These are phyloP conservation scores for Nemania diffusa DNA, from an alignment of 2,329 filamentous ascomycete species.

Conservation along the genomic window DNA sequence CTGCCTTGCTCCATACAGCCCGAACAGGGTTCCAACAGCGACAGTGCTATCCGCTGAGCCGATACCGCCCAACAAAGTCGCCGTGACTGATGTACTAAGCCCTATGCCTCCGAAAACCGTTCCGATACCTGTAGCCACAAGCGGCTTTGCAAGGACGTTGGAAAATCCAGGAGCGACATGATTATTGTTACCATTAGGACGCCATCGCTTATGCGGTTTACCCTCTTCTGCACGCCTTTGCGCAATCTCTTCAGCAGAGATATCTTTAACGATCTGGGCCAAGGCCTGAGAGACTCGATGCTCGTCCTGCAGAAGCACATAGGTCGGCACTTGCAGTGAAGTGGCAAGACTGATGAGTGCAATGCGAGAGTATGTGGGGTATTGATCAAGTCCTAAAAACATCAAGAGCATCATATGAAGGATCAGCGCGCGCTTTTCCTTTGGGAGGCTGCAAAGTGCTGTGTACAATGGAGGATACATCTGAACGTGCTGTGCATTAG, in stretches of 20 bases:
- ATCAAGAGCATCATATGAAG: constrained; percentile 78
- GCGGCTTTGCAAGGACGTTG: constrained; percentile 75
- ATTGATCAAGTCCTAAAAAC: constrained; percentile 80
- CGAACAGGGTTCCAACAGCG: constrained; percentile 85
- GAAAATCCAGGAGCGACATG: constrained; percentile 44
- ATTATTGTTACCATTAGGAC: constrained; percentile 64
- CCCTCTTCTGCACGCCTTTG: constrained; percentile 72
- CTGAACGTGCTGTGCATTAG: constrained; percentile 59
- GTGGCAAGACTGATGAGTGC: constrained; percentile 76
- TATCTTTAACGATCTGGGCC: constrained; percentile 77
- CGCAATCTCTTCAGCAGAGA: constrained; percentile 72
- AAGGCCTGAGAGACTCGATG: constrained; percentile 78
- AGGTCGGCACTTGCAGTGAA: constrained; percentile 74
- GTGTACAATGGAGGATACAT: constrained; percentile 70
- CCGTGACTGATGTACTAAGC: constrained; percentile 77
- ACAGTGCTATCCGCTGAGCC: constrained; percentile 83
- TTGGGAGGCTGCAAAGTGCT: constrained; percentile 66
- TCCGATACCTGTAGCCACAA: constrained; percentile 83
- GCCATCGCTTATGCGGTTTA: constrained; percentile 66
- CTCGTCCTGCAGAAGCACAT: constrained; percentile 76
- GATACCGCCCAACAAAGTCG: constrained; percentile 80
- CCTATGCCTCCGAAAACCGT: constrained; percentile 81
- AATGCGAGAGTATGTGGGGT: constrained; percentile 77
- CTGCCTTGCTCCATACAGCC: constrained; percentile 88
- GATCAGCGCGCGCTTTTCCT: constrained; percentile 72